phyloP scores from a whole-genome alignment of 2,329 filamentous ascomycete genomes.

The Claviceps citrina region DNA sequence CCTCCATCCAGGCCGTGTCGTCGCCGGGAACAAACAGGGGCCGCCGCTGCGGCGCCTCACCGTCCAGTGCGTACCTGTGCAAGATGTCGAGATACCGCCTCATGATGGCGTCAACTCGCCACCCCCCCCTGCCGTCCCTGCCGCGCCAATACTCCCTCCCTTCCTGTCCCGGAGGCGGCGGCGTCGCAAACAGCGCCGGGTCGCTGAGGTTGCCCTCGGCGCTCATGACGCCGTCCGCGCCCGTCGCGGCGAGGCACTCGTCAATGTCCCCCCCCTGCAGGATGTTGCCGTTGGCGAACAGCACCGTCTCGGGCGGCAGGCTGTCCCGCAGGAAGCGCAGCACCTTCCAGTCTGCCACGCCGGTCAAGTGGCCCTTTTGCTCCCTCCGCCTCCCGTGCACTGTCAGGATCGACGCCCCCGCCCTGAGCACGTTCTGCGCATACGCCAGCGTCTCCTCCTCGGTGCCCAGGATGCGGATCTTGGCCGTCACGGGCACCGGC shows the following conservation, averaged over 20 bases:
- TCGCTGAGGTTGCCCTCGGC: slow-evolving; percentile 92
- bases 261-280: slow-evolving; percentile 66
- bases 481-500: slow-evolving; percentile 76
- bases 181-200: slow-evolving; percentile 64
- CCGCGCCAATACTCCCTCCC: slow-evolving; percentile 78
- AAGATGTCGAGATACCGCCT: slow-evolving; percentile 84
- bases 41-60: slow-evolving; percentile 47
- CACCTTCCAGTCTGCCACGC: slow-evolving; percentile 79
- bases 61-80: slow-evolving; percentile 57
- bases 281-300: slow-evolving; percentile 95
- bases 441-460: slow-evolving; percentile 78
- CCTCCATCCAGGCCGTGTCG: slow-evolving; percentile 29
- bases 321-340: slow-evolving; percentile 71
- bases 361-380: slow-evolving; percentile 92
- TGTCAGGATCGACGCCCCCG: slow-evolving; percentile 83
- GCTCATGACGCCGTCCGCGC: slow-evolving; percentile 87
- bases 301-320: slow-evolving; percentile 71
- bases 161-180: slow-evolving; percentile 48
- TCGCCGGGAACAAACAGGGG: slow-evolving; percentile 59
- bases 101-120: slow-evolving; percentile 74
- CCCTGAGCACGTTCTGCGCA: slow-evolving; percentile 69
- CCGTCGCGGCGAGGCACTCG: slow-evolving; percentile 64
- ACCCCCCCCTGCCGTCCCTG: slow-evolving; percentile 64
- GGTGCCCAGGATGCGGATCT: slow-evolving; percentile 80
- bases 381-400: slow-evolving; percentile 80